Base-by-base conservation (phyloP, 208 protist species). In the Trypanosoma lewisi region DNA sequence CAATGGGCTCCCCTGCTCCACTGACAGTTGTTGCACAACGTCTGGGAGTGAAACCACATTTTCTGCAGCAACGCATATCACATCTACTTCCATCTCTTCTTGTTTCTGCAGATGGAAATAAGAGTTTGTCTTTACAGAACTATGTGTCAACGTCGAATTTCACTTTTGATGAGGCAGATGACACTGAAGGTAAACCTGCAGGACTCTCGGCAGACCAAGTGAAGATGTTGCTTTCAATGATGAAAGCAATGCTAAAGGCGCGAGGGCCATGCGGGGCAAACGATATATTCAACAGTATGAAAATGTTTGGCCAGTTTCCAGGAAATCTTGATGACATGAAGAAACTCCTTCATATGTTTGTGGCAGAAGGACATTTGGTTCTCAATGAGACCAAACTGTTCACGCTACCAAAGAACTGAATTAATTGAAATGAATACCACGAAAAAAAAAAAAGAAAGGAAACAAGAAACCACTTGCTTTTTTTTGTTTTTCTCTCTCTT, bases 251-350 rank as follows among this genome's bases (percentile, higher is more conserved):
- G 64, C 77, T 95, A 34, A 70, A 72, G 61, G 73, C 44, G 1
- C 47, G 76, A 12, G 77, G 69, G 0, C 47, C 85, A 23, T 82
- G 88, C 54, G 67, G 84, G 23, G 64, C 69, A 7, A 79, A 70
- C 17, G 84, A 90, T 41, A 91, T 95, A 19, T 79, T 88, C 60
- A 93, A 84, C 72, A 93, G 86, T 66, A 71, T 95, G 70, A 93
- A 90, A 60, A 76, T 91, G 73, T 78, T 95, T 54, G 81, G 70
- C 16, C 66, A 84, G 49, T 91, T 89, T 47, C 53, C 75, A 34
- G 83, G 81, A 21, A 81, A 55, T 2, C 28, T 69, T 37, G 76
- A 77, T 17, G 84, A 93, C 33, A 63, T 91, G 59, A 75, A 78
- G 54, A 75, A 78, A 45, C 52, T 95, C 14, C 69, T 95, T 41